A percentile compares a stretch with the other conserved stretches of the same genome.
These are phyloP conservation scores for Pleurotus ostreatus DNA, from an alignment of 768 basidiomycete genomes.

Conservation along the genomic window DNA sequence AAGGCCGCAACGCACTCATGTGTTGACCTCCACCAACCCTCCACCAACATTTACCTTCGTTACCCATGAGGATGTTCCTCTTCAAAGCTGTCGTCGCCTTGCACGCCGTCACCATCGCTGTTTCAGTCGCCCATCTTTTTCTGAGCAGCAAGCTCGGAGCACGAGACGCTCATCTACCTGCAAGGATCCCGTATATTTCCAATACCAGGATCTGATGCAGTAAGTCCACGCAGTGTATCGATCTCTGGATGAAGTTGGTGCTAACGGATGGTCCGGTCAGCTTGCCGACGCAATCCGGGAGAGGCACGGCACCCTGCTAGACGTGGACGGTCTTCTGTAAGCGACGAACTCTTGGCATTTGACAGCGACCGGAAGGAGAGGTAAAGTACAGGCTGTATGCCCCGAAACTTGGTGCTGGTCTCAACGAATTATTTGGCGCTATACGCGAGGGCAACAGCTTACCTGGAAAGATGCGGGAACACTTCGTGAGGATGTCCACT, in stretches of 20 bases:
- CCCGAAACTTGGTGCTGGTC: constrained; percentile 22
- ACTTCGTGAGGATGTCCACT: constrained; percentile 20
- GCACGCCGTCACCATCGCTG: background rate
- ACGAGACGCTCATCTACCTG: constrained; percentile 34
- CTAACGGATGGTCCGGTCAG: constrained; percentile 11
- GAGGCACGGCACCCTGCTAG: constrained; percentile 28
- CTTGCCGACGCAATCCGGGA: constrained; percentile 33
- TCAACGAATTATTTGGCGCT: constrained; percentile 29
- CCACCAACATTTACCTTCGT: too few species aligned
- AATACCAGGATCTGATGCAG: constrained; percentile 26
- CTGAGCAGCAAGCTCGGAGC: background rate
- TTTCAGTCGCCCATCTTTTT: background rate
- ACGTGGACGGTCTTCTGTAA: constrained; percentile 34
- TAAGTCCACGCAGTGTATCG: background rate
- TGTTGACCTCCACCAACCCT: too few species aligned
- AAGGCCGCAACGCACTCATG: too few species aligned
- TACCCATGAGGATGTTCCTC: too few species aligned
- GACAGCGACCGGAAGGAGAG: background rate
- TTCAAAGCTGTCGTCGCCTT: too few species aligned
- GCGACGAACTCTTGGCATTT: constrained; percentile 5
- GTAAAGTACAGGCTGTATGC: constrained; percentile 20
- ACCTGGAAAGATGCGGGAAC: constrained; percentile 30
- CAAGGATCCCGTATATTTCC: constrained; percentile 41
- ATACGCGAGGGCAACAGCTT: constrained; percentile 25
- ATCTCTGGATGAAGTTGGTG: too few species aligned